Conservation (phyloP, 345 rosid genomes). For the Populus simonii region DNA sequence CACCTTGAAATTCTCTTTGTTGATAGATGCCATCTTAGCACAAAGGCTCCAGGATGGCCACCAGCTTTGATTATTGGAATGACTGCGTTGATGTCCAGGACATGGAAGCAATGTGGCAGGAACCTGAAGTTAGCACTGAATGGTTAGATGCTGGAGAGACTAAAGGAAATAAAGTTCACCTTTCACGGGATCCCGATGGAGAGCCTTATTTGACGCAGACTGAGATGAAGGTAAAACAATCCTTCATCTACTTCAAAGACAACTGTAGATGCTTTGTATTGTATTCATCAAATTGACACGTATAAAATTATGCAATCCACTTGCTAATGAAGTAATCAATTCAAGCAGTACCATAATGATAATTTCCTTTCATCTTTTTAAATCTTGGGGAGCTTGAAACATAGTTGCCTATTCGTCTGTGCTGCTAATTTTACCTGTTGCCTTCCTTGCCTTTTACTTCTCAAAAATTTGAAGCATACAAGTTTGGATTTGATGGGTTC, state of each 20-base stretch:
- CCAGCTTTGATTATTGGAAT: slow-evolving; percentile 82
- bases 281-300: background rate
- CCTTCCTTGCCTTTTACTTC: background rate
- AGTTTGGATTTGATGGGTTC: background rate
- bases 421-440: background rate
- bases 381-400: background rate
- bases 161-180: slow-evolving; percentile 70
- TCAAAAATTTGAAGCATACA: background rate
- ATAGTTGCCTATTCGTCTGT: background rate
- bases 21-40: slow-evolving; percentile 12
- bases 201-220: slow-evolving; percentile 84
- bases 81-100: slow-evolving; percentile 68
- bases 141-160: slow-evolving; percentile 89
- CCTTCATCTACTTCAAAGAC: background rate
- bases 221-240: slow-evolving; percentile 67
- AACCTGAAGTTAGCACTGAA: slow-evolving; percentile 65
- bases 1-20: background rate
- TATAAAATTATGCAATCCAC: background rate
- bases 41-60: slow-evolving; percentile 44
- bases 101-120: slow-evolving; percentile 82
- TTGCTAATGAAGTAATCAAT: background rate
- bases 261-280: background rate
- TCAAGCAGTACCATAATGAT: background rate
- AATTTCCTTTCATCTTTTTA: background rate
- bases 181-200: slow-evolving; percentile 95